Evolutionary conservation across 306 rosid species (phyloP), one percentile per base, ranked within the genome.

Genomic region (Herpetospermum pedunculosum): DNA sequence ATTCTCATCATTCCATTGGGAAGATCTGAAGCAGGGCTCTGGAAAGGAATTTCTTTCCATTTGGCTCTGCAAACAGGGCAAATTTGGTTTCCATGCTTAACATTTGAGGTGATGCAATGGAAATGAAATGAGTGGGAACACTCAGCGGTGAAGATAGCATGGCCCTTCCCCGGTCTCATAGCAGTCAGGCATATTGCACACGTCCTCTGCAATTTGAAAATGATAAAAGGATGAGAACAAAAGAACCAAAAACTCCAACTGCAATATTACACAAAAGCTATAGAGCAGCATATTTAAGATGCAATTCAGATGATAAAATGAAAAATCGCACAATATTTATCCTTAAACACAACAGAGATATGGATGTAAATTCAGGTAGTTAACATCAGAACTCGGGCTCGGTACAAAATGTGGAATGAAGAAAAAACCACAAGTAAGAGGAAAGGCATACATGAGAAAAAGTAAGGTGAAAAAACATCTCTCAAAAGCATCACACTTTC

Each of bases 1-100:
- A 60, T 26, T 75, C 72, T 58, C 32, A 14, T 52, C 54, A 46
- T 57, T 75, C 70, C 59, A 14, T 21, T 58, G 16, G 78, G 52
- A 75, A 44, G 58, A n/a, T 75, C 55, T 14, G 70, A 75, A 44
- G 70, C 29, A 11, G 57, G 78, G 70, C 70, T 75, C 37, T 75
- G 69, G 46, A 75, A 29, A 75, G 78, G 78, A 44, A 75, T 59
- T 44, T 75, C 71, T 46, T 40, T 75, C 78, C 78, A 75, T 75
- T 75, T 75, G 30, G 78, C 78, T 47, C 78, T 41, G 72, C 78
- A 75, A 75, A 75, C 32, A 4, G 78, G 78, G 78, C 78, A 75
- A 48, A 59, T 28, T 55, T 59, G 70, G 41, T 60, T 75, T 57
- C 78, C 78, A 5, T 75, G 78, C 78, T 59, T 75, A 30, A 75